A percentile compares a stretch with the other conserved stretches of the same genome.
Conservation (phyloP, 169 alveolate genomes). For the Perkinsus olseni region DNA sequence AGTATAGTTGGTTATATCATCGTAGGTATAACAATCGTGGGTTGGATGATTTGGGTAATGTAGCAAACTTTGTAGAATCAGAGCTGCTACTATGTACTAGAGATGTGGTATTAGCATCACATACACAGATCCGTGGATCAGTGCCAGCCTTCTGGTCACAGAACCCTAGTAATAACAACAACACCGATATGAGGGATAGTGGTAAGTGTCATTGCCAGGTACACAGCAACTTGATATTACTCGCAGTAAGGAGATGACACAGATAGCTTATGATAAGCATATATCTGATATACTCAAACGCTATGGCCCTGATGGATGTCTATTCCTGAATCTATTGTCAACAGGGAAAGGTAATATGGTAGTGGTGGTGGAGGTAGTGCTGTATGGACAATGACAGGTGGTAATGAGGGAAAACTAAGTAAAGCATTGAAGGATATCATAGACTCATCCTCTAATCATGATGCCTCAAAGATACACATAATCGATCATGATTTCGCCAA, state of each 20-base stretch:
- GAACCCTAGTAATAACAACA: not conserved
- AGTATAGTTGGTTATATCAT: not conserved
- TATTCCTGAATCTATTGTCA: not conserved
- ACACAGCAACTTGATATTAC: not conserved
- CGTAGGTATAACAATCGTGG: conserved; percentile 64
- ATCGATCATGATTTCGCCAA: not conserved
- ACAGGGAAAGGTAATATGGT: not conserved
- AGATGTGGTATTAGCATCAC: conserved; percentile 31
- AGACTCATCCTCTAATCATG: not conserved
- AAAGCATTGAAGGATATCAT: not conserved
- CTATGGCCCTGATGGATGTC: not conserved
- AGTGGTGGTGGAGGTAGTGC: not conserved
- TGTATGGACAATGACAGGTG: not conserved
- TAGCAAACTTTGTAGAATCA: conserved; percentile 77
- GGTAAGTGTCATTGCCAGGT: not conserved
- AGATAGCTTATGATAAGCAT: not conserved
- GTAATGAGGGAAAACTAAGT: not conserved
- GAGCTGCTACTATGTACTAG: conserved; percentile 49
- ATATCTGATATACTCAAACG: not conserved
- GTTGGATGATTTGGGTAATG: conserved; percentile 73
- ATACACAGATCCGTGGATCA: conserved; percentile 70
- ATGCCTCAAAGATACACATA: not conserved
- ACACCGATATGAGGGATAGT: not conserved
- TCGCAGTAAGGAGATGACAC: not conserved
- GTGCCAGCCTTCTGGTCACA: conserved; percentile 75